Percentiles rank a stretch among this genome's conserved stretches.
phyloP scores from a whole-genome alignment of 257 asterid species.

The Coffea eugenioides region DNA sequence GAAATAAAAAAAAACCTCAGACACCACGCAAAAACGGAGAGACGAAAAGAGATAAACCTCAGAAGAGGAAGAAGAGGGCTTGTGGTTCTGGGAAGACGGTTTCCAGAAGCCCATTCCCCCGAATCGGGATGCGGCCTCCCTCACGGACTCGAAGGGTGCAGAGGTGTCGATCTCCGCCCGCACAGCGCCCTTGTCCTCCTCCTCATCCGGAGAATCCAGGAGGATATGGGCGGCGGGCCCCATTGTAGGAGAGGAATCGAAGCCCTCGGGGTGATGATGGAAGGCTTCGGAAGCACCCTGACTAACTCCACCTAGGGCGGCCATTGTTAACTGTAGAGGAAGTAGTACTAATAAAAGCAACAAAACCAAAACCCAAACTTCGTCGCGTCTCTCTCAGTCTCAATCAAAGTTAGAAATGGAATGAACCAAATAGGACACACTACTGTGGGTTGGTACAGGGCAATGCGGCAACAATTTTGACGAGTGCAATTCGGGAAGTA shows the following conservation, averaged over 20 bases:
- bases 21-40: background rate
- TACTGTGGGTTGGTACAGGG: too few relatives aligned
- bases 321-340: slow-evolving; percentile 1
- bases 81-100: slow-evolving; percentile 48
- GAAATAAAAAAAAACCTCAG: too few relatives aligned
- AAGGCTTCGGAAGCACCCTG: background rate
- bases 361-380: background rate
- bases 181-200: background rate
- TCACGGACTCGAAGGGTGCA: slow-evolving; percentile 90
- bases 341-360: background rate
- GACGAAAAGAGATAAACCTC: slow-evolving; percentile 33
- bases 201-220: background rate
- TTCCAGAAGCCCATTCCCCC: slow-evolving; percentile 97
- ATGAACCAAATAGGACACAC: too few relatives aligned
- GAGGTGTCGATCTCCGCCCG: slow-evolving; percentile 89
- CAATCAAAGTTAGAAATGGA: too few relatives aligned
- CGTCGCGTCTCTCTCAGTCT: too few relatives aligned
- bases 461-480: too few relatives aligned
- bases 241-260: slow-evolving; percentile 18
- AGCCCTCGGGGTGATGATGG: background rate
- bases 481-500: background rate
- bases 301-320: slow-evolving; percentile 19
- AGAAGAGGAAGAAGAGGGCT: slow-evolving; percentile 20
- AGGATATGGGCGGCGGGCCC: background rate
- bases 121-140: slow-evolving; percentile 79